phyloP scores from a whole-genome alignment of 441 rosid genomes.

The Pelargonium fulgidum region DNA sequence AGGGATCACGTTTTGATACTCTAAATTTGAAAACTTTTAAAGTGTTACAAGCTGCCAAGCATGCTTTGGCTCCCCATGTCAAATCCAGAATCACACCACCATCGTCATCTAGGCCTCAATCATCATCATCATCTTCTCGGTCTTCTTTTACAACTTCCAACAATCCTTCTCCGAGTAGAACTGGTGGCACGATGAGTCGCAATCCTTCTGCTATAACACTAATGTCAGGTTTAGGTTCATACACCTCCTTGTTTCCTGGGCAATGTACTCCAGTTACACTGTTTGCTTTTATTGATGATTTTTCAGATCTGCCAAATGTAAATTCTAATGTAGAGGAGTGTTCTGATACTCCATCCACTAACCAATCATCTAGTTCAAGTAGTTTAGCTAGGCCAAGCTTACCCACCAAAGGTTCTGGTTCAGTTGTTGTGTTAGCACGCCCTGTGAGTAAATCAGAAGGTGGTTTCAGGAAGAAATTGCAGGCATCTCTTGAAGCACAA shows the following conservation, averaged over 20 bases:
- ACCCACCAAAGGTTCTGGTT: conserved; percentile 52
- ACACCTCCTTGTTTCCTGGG: conserved; percentile 59
- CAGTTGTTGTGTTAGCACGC: conserved; percentile 74
- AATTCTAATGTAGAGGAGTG: conserved; percentile 42
- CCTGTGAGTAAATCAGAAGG: conserved; percentile 68
- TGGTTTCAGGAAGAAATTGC: conserved; percentile 63
- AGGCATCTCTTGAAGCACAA: conserved; percentile 75
- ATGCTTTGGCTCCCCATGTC: conserved; percentile 50
- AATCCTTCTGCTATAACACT: conserved; percentile 53
- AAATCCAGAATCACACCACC: conserved; percentile 43
- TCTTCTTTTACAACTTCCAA: conserved; percentile 27
- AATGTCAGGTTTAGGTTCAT: conserved; percentile 70
- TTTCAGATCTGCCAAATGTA: conserved; percentile 34
- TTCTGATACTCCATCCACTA: conserved; percentile 34
- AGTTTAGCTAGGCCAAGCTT: conserved; percentile 42
- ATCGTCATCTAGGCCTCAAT: conserved; percentile 44
- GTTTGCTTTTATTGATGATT: conserved; percentile 66
- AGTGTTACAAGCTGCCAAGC: conserved; percentile 68
- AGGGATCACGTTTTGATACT: conserved; percentile 59
- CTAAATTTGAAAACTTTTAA: conserved; percentile 59
- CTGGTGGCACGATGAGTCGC: conserved; percentile 39
- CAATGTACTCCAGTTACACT: conserved; percentile 70
- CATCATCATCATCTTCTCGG: conserved; percentile 34
- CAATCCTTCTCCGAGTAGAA: conserved; percentile 45
- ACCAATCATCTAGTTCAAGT: conserved; percentile 38